These are phyloP conservation scores for Hemileia vastatrix DNA, from an alignment of 1,284 basidiomycete species.

Conservation along the genomic window DNA sequence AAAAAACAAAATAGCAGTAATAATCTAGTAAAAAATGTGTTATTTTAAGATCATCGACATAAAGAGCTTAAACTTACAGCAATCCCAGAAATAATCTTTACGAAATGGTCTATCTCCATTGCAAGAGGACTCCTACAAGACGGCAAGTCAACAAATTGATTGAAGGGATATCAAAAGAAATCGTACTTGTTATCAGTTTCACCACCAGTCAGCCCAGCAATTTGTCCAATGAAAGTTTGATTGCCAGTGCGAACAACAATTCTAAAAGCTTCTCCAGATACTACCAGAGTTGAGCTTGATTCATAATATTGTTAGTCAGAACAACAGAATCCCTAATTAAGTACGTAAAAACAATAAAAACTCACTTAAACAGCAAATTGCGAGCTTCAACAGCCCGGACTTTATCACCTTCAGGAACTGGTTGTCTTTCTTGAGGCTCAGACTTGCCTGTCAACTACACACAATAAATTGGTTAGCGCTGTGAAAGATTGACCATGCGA, in stretches of 20 bases:
- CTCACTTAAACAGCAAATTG: conserved; percentile 56
- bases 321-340: no score
- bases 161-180: not conserved
- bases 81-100: conserved; percentile 47
- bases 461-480: not conserved
- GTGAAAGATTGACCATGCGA: not conserved
- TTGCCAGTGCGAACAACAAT: conserved; percentile 61
- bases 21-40: conserved; percentile 38
- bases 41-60: not conserved
- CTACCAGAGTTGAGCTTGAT: conserved; percentile 52
- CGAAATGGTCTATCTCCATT: conserved; percentile 56
- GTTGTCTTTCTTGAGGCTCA: conserved; percentile 56
- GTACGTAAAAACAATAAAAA: not conserved
- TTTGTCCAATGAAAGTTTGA: conserved; percentile 58
- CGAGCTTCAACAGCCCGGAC: conserved; percentile 56
- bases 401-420: conserved; percentile 49
- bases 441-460: conserved; percentile 55
- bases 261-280: conserved; percentile 61
- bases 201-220: conserved; percentile 56
- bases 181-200: conserved; percentile 53
- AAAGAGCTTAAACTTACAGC: conserved; percentile 40
- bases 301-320: no score
- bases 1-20: conserved; percentile 59
- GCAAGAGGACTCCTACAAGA: conserved; percentile 51
- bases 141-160: not conserved